phyloP scores from a whole-genome alignment of 306 rosid species.

The Alnus rubra region DNA sequence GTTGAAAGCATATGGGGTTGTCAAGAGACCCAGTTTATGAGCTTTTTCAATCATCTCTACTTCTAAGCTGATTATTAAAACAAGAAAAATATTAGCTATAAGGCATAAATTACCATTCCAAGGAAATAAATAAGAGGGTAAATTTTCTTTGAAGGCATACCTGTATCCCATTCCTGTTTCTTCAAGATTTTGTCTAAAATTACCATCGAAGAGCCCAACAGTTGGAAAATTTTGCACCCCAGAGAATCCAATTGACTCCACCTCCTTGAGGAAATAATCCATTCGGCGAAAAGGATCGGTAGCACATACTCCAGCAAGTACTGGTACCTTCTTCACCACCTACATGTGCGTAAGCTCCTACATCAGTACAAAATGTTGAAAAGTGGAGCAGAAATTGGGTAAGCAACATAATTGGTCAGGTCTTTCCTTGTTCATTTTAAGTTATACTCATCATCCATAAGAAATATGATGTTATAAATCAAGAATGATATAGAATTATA shows the following conservation, averaged over 20 bases:
- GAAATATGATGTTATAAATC: not conserved
- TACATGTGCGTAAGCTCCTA: constrained; percentile 31
- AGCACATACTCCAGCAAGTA: constrained; percentile 89
- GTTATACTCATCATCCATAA: not conserved
- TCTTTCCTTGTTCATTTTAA: not conserved
- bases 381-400: constrained; percentile 6
- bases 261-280: constrained; percentile 85
- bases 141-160: constrained; percentile 41
- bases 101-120: constrained; percentile 7
- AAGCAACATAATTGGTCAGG: constrained; percentile 2
- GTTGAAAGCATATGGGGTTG: constrained; percentile 91
- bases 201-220: constrained; percentile 87
- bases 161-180: constrained; percentile 97
- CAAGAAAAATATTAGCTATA: constrained; percentile 22
- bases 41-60: constrained; percentile 87
- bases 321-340: constrained; percentile 84
- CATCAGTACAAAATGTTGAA: constrained; percentile 10
- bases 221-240: constrained; percentile 99
- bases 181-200: constrained; percentile 92
- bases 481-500: not conserved
- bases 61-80: constrained; percentile 64
- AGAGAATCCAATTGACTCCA: constrained; percentile 81
- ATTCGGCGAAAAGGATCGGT: constrained; percentile 93
- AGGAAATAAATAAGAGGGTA: not conserved
- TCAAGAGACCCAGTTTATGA: constrained; percentile 85